These are phyloP conservation scores for Herpetospermum pedunculosum DNA, from an alignment of 306 rosid species.

Conservation along the genomic window DNA sequence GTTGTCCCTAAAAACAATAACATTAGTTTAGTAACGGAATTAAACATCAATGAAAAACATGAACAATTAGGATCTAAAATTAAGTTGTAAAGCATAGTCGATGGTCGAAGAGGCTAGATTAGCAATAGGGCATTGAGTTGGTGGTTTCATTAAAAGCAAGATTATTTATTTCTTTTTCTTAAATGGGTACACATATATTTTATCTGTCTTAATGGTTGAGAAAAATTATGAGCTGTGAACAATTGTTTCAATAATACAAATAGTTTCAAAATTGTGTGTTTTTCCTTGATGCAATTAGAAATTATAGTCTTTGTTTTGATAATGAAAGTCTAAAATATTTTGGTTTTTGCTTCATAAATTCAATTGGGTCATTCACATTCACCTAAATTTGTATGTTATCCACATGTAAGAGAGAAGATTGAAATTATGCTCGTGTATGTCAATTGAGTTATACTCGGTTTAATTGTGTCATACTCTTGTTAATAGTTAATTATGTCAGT, in stretches of 20 bases:
- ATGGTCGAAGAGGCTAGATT: not conserved
- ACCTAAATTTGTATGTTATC: not conserved
- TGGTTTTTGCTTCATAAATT: not conserved
- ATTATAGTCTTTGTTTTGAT: not conserved
- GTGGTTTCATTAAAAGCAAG: not conserved
- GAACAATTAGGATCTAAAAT: not conserved
- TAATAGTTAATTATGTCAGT: no score
- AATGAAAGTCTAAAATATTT: not conserved
- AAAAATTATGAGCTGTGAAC: not conserved
- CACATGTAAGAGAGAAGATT: not conserved
- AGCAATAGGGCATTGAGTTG: not conserved
- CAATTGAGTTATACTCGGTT: no score
- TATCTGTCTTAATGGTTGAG: not conserved
- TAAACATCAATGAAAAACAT: not conserved
- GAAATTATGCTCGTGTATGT: no score
- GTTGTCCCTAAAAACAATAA: no score
- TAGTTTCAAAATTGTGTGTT: not conserved
- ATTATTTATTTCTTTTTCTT: not conserved
- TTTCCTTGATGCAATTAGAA: not conserved
- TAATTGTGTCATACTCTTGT: no score
- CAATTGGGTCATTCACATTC: not conserved
- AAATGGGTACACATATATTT: no score
- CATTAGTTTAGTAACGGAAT: not conserved
- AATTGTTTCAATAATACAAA: not conserved
- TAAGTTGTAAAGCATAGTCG: not conserved